phyloP scores from a whole-genome alignment of 441 rosid genomes.

The Syzygium syzygioides region DNA sequence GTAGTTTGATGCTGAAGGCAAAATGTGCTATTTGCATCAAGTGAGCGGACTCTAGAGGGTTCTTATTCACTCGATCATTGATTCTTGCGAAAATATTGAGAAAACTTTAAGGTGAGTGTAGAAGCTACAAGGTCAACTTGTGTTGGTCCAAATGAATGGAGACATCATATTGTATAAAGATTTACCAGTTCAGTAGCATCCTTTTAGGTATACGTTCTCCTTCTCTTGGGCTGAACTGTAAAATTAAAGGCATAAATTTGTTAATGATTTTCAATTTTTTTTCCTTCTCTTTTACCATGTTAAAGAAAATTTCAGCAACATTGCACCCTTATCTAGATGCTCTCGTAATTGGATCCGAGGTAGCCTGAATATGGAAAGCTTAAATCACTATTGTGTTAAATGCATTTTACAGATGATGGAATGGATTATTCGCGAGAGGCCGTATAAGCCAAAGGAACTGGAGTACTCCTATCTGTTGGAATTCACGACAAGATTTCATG shows the following conservation, averaged over 20 bases:
- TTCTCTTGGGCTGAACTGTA: background rate
- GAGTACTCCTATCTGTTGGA: conserved; percentile 77
- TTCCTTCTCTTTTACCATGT: background rate
- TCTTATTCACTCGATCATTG: background rate
- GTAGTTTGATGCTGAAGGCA: background rate
- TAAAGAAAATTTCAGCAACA: background rate
- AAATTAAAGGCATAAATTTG: background rate
- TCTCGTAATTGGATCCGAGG: background rate
- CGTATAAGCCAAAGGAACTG: conserved; percentile 60
- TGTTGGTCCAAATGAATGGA: background rate
- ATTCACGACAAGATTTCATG: conserved; percentile 67
- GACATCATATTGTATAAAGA: background rate
- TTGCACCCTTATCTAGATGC: background rate
- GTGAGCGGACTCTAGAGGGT: background rate
- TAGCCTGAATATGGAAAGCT: background rate
- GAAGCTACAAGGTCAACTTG: background rate
- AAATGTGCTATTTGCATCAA: background rate
- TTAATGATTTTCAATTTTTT: background rate
- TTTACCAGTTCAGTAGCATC: background rate
- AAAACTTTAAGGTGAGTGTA: background rate
- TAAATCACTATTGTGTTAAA: background rate
- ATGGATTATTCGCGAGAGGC: conserved; percentile 81
- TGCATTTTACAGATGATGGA: conserved; percentile 64
- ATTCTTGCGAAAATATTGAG: background rate
- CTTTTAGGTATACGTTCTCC: background rate